Evolutionary conservation across 306 rosid genomes (phyloP).

Genomic region (Malus sieversii): DNA sequence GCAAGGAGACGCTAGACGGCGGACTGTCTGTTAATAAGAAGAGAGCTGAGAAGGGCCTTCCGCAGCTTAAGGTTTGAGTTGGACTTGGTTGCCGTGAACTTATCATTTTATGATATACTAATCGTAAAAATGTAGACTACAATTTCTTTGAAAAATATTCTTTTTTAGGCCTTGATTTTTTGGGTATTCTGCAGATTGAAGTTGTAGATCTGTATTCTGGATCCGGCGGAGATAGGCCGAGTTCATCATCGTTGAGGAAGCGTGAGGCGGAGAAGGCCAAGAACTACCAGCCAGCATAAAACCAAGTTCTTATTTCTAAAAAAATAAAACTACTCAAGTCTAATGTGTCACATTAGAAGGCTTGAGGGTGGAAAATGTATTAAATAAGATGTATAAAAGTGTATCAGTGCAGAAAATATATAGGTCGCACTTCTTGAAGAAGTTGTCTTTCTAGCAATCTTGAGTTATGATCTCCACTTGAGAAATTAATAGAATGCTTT

Average conservation of each 20-base stretch:
- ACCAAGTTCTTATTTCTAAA: not conserved
- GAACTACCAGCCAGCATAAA: slow-evolving; percentile 12
- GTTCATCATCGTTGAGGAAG: slow-evolving; percentile 66
- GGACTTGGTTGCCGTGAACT: not conserved
- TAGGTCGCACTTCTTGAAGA: not conserved
- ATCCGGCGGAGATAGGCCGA: slow-evolving; percentile 57
- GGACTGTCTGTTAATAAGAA: slow-evolving; percentile 82
- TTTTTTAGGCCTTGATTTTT: not conserved
- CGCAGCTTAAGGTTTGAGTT: slow-evolving; percentile 63
- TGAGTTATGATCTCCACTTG: not conserved
- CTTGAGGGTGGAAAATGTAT: not conserved
- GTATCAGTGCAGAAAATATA: not conserved
- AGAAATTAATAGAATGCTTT: not conserved
- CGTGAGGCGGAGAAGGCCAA: slow-evolving; percentile 63
- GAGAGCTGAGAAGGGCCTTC: slow-evolving; percentile 68
- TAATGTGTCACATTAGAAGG: not conserved
- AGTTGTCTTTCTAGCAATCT: not conserved
- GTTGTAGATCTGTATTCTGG: slow-evolving; percentile 73
- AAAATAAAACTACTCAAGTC: not conserved
- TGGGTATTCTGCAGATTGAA: slow-evolving; percentile 67
- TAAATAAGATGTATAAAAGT: not conserved
- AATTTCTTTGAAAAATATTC: not conserved
- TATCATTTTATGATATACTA: not conserved
- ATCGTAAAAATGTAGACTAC: not conserved
- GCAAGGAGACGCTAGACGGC: slow-evolving; percentile 90